phyloP scores from a whole-genome alignment of 176 grass and related monocot species.

The Eremochloa ophiuroides region DNA sequence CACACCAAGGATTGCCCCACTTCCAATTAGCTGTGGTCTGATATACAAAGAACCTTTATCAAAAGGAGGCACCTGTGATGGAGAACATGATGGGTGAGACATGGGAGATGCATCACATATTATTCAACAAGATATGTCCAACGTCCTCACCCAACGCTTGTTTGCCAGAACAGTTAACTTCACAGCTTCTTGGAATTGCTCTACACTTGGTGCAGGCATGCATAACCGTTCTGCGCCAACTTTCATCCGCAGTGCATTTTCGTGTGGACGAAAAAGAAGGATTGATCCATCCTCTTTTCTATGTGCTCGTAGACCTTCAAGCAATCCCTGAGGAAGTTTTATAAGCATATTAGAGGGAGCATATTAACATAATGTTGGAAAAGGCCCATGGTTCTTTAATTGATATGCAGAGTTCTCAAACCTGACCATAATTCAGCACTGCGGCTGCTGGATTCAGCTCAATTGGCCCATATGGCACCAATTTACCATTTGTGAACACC shows the following conservation, averaged over 20 bases:
- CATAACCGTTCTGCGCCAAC: conserved; percentile 67
- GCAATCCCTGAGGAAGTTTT: conserved; percentile 52
- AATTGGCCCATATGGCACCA: conserved; percentile 63
- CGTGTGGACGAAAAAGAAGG: conserved; percentile 67
- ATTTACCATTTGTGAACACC: conserved; percentile 66
- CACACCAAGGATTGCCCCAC: conserved; percentile 73
- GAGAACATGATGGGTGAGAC: conserved; percentile 15
- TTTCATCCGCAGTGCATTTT: conserved; percentile 78
- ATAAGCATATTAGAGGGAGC: not conserved
- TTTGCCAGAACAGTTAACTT: conserved; percentile 80
- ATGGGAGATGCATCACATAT: not conserved
- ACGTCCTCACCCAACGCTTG: conserved; percentile 62
- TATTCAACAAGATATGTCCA: conserved; percentile 2
- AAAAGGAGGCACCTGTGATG: conserved; percentile 61
- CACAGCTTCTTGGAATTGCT: conserved; percentile 79
- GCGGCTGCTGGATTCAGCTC: conserved; percentile 72
- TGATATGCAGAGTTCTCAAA: conserved; percentile 19
- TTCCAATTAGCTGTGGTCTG: conserved; percentile 79
- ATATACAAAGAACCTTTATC: conserved; percentile 94
- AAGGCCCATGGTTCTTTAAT: not conserved
- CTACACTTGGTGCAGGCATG: conserved; percentile 68
- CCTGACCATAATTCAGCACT: conserved; percentile 97
- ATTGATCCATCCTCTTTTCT: conserved; percentile 76
- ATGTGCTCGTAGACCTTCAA: conserved; percentile 84
- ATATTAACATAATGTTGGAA: conserved; percentile 4